Percentiles rank a stretch among this genome's conserved stretches.
Evolutionary conservation across 257 asterid species (phyloP).

Genomic region (Nicotiana sylvestris): DNA sequence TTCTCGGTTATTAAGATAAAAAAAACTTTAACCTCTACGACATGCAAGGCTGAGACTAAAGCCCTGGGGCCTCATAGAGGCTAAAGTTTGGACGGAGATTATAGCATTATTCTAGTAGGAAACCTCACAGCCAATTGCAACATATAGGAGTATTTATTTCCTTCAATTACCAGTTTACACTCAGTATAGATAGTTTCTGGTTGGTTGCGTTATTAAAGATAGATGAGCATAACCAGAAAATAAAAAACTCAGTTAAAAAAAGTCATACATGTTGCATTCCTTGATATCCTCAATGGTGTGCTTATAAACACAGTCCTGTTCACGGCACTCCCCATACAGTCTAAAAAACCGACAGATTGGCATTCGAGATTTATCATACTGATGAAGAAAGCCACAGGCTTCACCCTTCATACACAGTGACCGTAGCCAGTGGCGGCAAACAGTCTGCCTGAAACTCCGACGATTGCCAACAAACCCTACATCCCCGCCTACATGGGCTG

Average conservation of each 20-base stretch:
- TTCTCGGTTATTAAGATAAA: too few species aligned
- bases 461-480: slow-evolving; percentile 30
- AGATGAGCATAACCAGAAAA: neutral
- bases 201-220: neutral
- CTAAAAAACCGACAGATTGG: slow-evolving; percentile 83
- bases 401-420: slow-evolving; percentile 91
- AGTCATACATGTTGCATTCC: slow-evolving; percentile 83
- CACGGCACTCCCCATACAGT: slow-evolving; percentile 83
- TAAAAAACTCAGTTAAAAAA: neutral
- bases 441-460: slow-evolving; percentile 87
- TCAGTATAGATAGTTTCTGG: neutral
- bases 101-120: too few species aligned
- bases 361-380: slow-evolving; percentile 86
- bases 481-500: slow-evolving; percentile 23
- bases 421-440: slow-evolving; percentile 88
- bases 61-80: too few species aligned
- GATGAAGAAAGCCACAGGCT: slow-evolving; percentile 88
- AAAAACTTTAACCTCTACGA: too few species aligned
- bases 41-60: too few species aligned
- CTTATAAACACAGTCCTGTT: slow-evolving; percentile 92
- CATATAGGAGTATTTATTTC: neutral
- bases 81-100: too few species aligned
- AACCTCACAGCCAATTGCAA: neutral
- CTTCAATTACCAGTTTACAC: neutral
- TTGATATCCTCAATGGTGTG: slow-evolving; percentile 93